Percentiles rank a stretch among this genome's conserved stretches.
phyloP scores from a whole-genome alignment of 2,329 filamentous ascomycete species.

The Clarireedia monteithiana region DNA sequence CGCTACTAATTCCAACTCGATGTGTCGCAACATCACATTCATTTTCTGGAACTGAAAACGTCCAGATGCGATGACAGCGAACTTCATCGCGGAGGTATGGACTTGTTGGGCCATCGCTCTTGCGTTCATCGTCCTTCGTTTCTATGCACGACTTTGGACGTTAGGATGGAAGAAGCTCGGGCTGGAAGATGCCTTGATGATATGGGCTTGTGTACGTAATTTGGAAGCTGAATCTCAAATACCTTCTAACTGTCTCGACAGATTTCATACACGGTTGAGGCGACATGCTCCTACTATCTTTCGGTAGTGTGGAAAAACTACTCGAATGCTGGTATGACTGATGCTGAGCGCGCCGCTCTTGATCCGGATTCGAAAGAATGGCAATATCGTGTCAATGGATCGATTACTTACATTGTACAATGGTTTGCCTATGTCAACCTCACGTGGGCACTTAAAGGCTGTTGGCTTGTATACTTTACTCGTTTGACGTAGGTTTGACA shows the following conservation, averaged over 20 bases:
- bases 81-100: constrained; percentile 4
- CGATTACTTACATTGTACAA: constrained; percentile 1
- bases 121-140: not conserved
- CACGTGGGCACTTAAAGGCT: constrained; percentile 1
- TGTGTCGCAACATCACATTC: not conserved
- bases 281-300: not conserved
- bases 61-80: constrained; percentile 1
- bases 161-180: not conserved
- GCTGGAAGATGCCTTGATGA: constrained; percentile 2
- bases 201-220: not conserved
- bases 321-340: constrained; percentile 2
- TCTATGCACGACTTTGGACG: not conserved
- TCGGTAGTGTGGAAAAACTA: not conserved
- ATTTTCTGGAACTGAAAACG: not conserved
- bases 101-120: constrained; percentile 3
- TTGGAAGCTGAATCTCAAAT: not conserved
- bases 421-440: constrained; percentile 3
- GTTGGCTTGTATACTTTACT: constrained; percentile 1
- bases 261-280: constrained; percentile 2
- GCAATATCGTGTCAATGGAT: constrained; percentile 1
- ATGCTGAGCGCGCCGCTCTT: not conserved
- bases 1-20: not conserved
- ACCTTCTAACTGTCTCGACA: not conserved
- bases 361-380: constrained; percentile 4
- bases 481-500: not conserved